These are phyloP conservation scores for Boletus pseudopeckii DNA, from an alignment of 768 basidiomycete species.

Conservation along the genomic window DNA sequence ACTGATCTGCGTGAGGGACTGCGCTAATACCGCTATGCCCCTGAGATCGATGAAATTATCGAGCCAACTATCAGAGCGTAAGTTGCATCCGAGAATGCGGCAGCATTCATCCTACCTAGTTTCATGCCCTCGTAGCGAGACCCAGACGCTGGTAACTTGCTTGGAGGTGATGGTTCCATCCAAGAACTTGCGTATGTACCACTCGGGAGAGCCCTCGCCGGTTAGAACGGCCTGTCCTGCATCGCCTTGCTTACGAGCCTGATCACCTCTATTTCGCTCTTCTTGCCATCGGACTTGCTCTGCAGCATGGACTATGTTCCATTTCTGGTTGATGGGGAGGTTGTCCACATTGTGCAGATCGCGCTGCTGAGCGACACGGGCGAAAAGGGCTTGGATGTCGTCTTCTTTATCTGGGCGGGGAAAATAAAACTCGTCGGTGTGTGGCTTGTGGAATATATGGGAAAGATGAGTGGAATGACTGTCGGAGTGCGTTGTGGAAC, in stretches of 20 bases:
- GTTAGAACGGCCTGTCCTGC: conserved; percentile 50
- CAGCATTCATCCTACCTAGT: conserved; percentile 52
- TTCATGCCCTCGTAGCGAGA: conserved; percentile 77
- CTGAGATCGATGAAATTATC: conserved; percentile 68
- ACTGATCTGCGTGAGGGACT: conserved; percentile 71
- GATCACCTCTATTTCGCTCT: conserved; percentile 61
- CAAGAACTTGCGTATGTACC: conserved; percentile 89
- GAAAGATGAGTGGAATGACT: conserved; percentile 42
- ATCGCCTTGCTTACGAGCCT: conserved; percentile 57
- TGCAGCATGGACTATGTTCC: conserved; percentile 83
- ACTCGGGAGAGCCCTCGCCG: conserved; percentile 77
- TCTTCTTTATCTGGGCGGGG: conserved; percentile 72
- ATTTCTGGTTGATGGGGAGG: conserved; percentile 80
- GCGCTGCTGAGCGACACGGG: conserved; percentile 68
- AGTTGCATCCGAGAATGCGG: conserved; percentile 10
- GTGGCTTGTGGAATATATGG: conserved; percentile 53
- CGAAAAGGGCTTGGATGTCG: conserved; percentile 79
- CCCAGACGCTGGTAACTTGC: conserved; percentile 71
- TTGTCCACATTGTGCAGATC: conserved; percentile 58
- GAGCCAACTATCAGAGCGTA: conserved; percentile 62
- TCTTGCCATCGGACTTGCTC: conserved; percentile 78
- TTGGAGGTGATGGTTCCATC: conserved; percentile 81
- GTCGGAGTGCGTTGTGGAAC: conserved; percentile 41
- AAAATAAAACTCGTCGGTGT: conserved; percentile 62
- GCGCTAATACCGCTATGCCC: conserved; percentile 83